These are phyloP conservation scores for Cymodocea nodosa DNA, from an alignment of 116 monocot genomes.

Conservation along the genomic window DNA sequence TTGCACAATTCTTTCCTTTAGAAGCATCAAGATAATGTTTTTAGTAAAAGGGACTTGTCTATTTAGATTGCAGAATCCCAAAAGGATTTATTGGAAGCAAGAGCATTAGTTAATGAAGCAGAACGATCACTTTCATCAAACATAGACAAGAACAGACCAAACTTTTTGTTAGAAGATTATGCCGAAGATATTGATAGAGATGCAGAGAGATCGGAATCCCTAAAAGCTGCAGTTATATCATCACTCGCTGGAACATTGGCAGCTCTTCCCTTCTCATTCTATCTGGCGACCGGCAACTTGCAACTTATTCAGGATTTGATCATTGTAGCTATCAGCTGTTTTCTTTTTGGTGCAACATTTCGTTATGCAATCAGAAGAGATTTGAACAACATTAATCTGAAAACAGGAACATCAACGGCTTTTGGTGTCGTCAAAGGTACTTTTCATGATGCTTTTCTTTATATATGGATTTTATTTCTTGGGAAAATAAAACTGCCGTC, in stretches of 20 bases:
- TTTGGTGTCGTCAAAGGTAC: constrained; percentile 82
- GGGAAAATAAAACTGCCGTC: background rate
- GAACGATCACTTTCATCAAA: constrained; percentile 39
- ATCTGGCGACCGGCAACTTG: constrained; percentile 28
- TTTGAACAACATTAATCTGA: constrained; percentile 71
- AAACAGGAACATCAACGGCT: constrained; percentile 71
- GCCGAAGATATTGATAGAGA: constrained; percentile 16
- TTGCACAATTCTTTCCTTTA: too few species aligned
- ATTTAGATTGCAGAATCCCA: constrained; percentile 67
- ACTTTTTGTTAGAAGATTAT: background rate
- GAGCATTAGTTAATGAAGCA: constrained; percentile 67
- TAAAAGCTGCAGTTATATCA: constrained; percentile 64
- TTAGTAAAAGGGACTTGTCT: background rate
- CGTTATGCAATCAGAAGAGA: constrained; percentile 77
- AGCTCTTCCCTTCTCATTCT: constrained; percentile 55
- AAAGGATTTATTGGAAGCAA: constrained; percentile 55
- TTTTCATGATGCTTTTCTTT: background rate
- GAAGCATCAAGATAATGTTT: too few species aligned
- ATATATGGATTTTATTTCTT: background rate
- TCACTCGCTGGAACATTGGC: constrained; percentile 49
- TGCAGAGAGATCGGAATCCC: constrained; percentile 61
- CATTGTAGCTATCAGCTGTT: constrained; percentile 50
- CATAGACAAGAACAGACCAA: background rate
- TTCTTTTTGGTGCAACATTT: constrained; percentile 82
- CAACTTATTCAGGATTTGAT: constrained; percentile 29